Evolutionary conservation across 345 rosid genomes (phyloP), one percentile per base, ranked within the genome.

Genomic region (Nasturtium officinale): DNA sequence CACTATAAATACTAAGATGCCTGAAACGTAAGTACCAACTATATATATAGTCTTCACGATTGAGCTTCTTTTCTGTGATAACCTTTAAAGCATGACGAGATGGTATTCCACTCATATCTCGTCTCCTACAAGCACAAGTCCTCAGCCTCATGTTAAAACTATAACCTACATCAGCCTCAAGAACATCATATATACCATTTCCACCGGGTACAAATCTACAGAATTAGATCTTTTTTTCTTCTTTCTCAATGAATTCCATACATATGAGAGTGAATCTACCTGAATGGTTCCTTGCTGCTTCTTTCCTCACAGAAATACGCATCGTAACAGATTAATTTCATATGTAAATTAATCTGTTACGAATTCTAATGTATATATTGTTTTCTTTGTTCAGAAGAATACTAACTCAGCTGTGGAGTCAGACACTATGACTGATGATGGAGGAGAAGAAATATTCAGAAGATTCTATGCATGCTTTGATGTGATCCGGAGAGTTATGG

Each of bases 181-280:
- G 5, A 13, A 53, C 18, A 5, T 26, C 35, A 15, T 90, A 88
- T 1, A 69, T 84, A 46, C 87, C 91, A 0, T 87, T 87, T 9
- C 13, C 12, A 48, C 53, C 3, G 1, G 25, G 12, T 2, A 48
- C 6, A 17, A 48, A 17, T 0, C 25, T 48, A 18, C 26, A 48
- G 0, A 7, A 48, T 0, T 48, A 9, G 0, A 48, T 48, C 11
- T 18, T 7, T 0, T 9, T 3, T 18, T 5, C 12, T 48, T 48
- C 13, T 0, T 17, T 1, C 5, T 46, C 51, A 2, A 46, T 2
- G 2, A 17, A 16, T 9, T 46, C 23, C 2, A 1, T 16, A 16
- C 11, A 21, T 46, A 3, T 17, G 11, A 6, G 5, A 46, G 51
- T 46, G 21, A 46, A 46, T 17, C 23, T 17, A 12, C 51, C 0